Evolutionary conservation across 1,284 basidiomycete genomes (phyloP), one percentile per base, ranked within the genome.

Genomic region (Pholiota adiposa): DNA sequence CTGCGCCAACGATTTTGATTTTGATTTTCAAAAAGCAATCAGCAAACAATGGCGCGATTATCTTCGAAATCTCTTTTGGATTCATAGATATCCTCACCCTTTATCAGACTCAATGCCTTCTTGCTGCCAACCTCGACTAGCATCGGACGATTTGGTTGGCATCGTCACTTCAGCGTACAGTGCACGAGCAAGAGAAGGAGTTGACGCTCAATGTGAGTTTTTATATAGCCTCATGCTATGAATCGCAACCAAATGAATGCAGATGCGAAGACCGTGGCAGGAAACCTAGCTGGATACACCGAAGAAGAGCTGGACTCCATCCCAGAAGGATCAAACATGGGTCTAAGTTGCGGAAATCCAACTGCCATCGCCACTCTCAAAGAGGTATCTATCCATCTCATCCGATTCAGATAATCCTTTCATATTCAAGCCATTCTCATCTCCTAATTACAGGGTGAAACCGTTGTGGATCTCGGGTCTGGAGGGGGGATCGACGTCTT

Each of bases 401-500:
- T 18, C 12, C 21, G 19, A 27, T 23, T 9, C 43, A 21, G 48
- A 18, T 5, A 18, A 33, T 44, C 19, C 19, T 38, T 23, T 48
- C 29, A 36, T 43, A 29, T 14, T 3, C 18, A 9, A 4, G n/a
- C n/a, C n/a, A n/a, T n/a, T n/a, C n/a, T n/a, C n/a, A n/a, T n/a
- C n/a, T n/a, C n/a, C n/a, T n/a, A n/a, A n/a, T n/a, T n/a, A n/a
- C n/a, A 85, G 80, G 84, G 84, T 40, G 84, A 86, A 70, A 73
- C 67, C 0, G 77, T 84, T 4, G 68, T 87, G 3, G 82, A 86
- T 67, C 74, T 86, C 12, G 85, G 84, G 14, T 83, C 78, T 1
- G 83, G 84, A 2, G 83, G 78, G 2, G 84, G 84, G 0, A 74
- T 83, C 23, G 82, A 86, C 63, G 74, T 85, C 21, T 77, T 86